These are phyloP conservation scores for Zanthoxylum bungeanum DNA, from an alignment of 345 rosid genomes.

Conservation along the genomic window DNA sequence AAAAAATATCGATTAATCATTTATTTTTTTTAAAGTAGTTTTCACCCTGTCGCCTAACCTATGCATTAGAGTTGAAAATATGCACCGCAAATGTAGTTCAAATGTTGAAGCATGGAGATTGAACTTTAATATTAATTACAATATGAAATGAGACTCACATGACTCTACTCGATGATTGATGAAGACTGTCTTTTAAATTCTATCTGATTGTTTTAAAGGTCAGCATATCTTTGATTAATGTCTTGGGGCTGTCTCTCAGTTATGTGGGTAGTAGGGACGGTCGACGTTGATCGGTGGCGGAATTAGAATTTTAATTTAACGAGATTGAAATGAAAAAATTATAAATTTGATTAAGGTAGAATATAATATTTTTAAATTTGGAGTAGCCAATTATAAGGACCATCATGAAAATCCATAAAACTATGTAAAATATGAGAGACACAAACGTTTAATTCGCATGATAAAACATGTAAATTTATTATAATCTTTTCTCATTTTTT, in stretches of 20 bases:
- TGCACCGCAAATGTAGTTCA: constrained; percentile 1
- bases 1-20: not conserved
- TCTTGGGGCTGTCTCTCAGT: not conserved
- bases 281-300: too few species aligned
- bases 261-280: too few species aligned
- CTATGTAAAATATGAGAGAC: too few species aligned
- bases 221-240: constrained; percentile 17
- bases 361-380: too few species aligned
- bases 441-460: too few species aligned
- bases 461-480: too few species aligned
- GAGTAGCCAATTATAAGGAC: too few species aligned
- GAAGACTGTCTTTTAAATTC: constrained; percentile 9
- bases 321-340: too few species aligned
- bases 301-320: too few species aligned
- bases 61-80: not conserved
- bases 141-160: not conserved
- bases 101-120: not conserved
- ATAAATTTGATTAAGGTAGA: too few species aligned
- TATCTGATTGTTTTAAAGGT: constrained; percentile 18
- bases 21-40: not conserved
- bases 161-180: not conserved
- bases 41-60: not conserved
- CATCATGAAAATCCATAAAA: too few species aligned
- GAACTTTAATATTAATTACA: not conserved
- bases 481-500: too few species aligned